Evolutionary conservation across 108 stramenopile genomes (phyloP).

Genomic region (Cylindrotheca closterium): DNA sequence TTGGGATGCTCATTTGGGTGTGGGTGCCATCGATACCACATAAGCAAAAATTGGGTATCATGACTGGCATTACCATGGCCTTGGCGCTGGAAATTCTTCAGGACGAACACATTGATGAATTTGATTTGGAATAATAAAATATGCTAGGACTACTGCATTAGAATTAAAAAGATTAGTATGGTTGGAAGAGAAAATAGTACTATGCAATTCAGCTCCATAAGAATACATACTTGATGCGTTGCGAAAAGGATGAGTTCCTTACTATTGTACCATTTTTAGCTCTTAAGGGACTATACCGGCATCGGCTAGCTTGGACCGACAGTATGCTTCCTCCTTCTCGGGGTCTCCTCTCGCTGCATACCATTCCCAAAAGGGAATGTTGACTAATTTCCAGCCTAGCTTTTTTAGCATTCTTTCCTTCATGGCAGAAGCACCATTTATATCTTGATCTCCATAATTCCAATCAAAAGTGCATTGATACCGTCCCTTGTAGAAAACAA

Average conservation of each 20-base stretch:
- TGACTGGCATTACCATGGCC: constrained; percentile 82
- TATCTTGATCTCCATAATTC: constrained; percentile 36
- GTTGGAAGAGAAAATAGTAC: no score
- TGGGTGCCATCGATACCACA: constrained; percentile 92
- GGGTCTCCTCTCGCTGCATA: constrained; percentile 16
- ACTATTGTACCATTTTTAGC: no score
- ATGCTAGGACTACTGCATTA: background rate
- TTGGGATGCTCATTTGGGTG: constrained; percentile 90
- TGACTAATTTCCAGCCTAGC: constrained; percentile 74
- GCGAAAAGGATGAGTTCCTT: no score
- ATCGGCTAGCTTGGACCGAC: constrained; percentile 6
- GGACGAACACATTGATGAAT: background rate
- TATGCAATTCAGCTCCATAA: no score
- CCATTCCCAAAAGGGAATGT: constrained; percentile 88
- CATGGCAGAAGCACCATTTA: constrained; percentile 73
- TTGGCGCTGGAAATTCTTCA: constrained; percentile 57
- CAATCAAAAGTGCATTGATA: constrained; percentile 33
- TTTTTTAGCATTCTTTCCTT: constrained; percentile 61
- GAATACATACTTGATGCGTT: background rate
- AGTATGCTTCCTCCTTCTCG: constrained; percentile 11
- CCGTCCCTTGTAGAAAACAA: no score
- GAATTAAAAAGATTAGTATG: background rate
- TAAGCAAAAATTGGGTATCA: constrained; percentile 90
- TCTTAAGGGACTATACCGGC: no score
- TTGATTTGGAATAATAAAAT: background rate